Evolutionary conservation across 768 basidiomycete species (phyloP).

Genomic region (Mycena pura): DNA sequence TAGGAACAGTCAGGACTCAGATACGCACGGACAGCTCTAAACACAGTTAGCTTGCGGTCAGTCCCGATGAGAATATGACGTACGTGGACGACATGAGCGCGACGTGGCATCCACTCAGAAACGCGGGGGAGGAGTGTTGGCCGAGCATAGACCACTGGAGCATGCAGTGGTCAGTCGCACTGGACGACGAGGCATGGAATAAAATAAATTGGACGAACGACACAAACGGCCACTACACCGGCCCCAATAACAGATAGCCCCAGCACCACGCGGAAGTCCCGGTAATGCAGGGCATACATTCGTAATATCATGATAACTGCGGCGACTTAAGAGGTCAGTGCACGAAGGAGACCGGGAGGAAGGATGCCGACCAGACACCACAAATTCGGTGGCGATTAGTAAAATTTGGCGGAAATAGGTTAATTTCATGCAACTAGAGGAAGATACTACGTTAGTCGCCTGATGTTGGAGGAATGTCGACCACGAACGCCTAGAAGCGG

Average conservation of each 20-base stretch:
- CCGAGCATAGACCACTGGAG: constrained; percentile 1
- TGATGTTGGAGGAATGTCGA: neutral
- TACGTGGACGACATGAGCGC: constrained; percentile 32
- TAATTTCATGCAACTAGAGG: neutral
- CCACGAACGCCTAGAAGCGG: neutral
- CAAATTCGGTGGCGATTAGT: neutral
- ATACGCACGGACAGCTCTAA: neutral
- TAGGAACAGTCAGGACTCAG: neutral
- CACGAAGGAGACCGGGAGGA: neutral
- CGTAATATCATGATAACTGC: neutral
- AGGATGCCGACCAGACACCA: neutral
- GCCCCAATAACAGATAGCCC: neutral
- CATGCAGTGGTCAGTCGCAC: neutral
- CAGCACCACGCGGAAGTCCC: constrained; percentile 53
- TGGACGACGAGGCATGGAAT: neutral
- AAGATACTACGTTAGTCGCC: neutral
- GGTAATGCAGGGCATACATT: constrained; percentile 35
- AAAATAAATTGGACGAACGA: neutral
- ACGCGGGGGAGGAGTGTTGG: neutral
- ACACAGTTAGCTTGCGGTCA: neutral
- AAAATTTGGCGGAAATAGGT: neutral
- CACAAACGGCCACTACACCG: neutral
- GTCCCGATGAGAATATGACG: neutral
- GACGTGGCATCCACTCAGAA: neutral
- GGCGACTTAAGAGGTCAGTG: neutral